Evolutionary conservation across 2,329 filamentous ascomycete species (phyloP), one percentile per base, ranked within the genome.

Genomic region (Ophiosphaerella korrae): DNA sequence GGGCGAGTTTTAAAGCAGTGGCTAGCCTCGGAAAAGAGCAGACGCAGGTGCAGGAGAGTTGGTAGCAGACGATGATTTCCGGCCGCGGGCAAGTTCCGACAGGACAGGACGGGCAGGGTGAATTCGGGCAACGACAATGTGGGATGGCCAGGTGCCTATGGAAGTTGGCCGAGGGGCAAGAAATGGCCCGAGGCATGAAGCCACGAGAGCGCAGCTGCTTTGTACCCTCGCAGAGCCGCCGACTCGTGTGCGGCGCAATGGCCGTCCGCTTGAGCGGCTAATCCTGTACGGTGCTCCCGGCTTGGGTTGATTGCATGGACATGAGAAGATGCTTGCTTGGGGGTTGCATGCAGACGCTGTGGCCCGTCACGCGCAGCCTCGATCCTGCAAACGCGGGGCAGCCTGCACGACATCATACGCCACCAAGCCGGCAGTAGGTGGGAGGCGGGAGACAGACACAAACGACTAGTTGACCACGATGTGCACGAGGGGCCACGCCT

Each of bases 81-180:
- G 63, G 62, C 63, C 65, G 65, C 65, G 63, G 63, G 63, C 38
- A 42, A 38, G 37, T 6, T 42, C 51, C 55, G 46, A 18, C 18
- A 21, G 18, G 18, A 21, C 18, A 21, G 3, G 18, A 21, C 3
- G 18, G 18, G 18, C 18, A 21, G 18, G 18, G 5, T 3, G 18
- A 21, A 21, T 21, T 21, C 18, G 18, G 18, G 18, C 18, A 21
- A 4, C 18, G 18, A 21, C 5, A 21, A 4, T 21, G 18, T 21
- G 18, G 18, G 26, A 29, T 29, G 26, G 26, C 26, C 11, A 29
- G 26, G 7, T 52, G 45, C 39, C 42, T 33, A 44, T 45, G 39
- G 52, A 52, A 58, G 58, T 54, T 51, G 57, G 49, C 57, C 48
- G 67, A 67, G 67, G 68, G 68, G 65, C 66, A 69, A 62, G 52